Percentiles rank a stretch among this genome's conserved stretches.
Evolutionary conservation across 495 filamentous ascomycete genomes (phyloP).

Genomic region (Pyrenula massariospora): DNA sequence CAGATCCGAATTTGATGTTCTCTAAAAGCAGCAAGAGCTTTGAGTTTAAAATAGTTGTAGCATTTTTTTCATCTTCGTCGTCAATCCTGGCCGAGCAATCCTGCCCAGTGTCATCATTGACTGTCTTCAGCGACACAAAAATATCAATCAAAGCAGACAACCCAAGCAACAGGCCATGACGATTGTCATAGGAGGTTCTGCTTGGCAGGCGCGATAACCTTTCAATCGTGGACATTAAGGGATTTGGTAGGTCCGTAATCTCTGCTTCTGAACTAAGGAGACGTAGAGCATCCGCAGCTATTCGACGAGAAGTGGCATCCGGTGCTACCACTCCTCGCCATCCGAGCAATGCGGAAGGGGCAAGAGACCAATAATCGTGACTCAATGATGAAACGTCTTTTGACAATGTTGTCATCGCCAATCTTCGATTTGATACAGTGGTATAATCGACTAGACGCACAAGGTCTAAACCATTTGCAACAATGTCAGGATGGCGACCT

Average conservation of each 20-base stretch:
- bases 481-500: slow-evolving; percentile 77
- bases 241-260: background rate
- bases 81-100: background rate
- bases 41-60: background rate
- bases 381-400: slow-evolving; percentile 51
- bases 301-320: slow-evolving; percentile 59
- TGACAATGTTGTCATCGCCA: slow-evolving; percentile 68
- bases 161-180: slow-evolving; percentile 1
- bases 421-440: slow-evolving; percentile 72
- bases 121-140: background rate
- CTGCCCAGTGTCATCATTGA: background rate
- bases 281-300: slow-evolving; percentile 24
- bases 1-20: background rate
- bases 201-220: background rate
- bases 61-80: background rate
- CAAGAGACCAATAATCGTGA: slow-evolving; percentile 53
- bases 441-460: slow-evolving; percentile 91
- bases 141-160: background rate
- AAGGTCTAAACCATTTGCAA: slow-evolving; percentile 67
- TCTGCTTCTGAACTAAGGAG: background rate
- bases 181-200: background rate
- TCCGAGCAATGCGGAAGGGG: slow-evolving; percentile 59
- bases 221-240: background rate
- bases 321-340: slow-evolving; percentile 80
- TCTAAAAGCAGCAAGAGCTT: background rate